A percentile compares a stretch with the other conserved stretches of the same genome.
phyloP scores from a whole-genome alignment of 306 rosid genomes.

The Fragaria ananassa region DNA sequence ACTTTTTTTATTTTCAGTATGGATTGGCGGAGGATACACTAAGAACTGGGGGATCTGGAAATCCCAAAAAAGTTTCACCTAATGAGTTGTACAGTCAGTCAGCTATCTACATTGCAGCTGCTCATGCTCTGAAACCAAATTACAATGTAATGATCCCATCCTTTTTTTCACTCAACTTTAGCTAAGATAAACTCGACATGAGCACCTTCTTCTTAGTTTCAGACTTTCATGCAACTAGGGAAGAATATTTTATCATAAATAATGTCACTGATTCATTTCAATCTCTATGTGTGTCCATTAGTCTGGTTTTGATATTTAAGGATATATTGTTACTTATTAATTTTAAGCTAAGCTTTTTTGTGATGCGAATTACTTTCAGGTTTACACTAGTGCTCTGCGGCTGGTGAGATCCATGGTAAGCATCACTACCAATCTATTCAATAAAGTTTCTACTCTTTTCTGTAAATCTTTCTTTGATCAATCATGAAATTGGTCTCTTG shows the following conservation, averaged over 20 bases:
- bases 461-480: background rate
- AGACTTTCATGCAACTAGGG: conserved; percentile 1
- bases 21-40: conserved; percentile 99
- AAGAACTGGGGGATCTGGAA: conserved; percentile 71
- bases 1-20: conserved; percentile 49
- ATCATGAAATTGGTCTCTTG: background rate
- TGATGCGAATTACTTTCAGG: conserved; percentile 41
- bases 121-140: conserved; percentile 93
- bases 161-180: conserved; percentile 18
- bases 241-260: background rate
- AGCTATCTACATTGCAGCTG: conserved; percentile 97
- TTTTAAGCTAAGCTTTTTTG: conserved; percentile 18
- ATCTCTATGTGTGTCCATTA: background rate
- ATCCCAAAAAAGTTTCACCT: conserved; percentile 76
- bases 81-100: conserved; percentile 97
- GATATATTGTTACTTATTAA: background rate
- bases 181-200: background rate
- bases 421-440: background rate
- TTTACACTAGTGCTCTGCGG: conserved; percentile 96
- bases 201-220: background rate
- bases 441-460: background rate
- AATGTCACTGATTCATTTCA: background rate
- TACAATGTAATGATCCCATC: conserved; percentile 62
- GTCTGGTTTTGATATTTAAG: background rate
- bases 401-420: conserved; percentile 98